Base-by-base conservation (phyloP, 768 basidiomycete genomes). In the Rubroboletus satanas region DNA sequence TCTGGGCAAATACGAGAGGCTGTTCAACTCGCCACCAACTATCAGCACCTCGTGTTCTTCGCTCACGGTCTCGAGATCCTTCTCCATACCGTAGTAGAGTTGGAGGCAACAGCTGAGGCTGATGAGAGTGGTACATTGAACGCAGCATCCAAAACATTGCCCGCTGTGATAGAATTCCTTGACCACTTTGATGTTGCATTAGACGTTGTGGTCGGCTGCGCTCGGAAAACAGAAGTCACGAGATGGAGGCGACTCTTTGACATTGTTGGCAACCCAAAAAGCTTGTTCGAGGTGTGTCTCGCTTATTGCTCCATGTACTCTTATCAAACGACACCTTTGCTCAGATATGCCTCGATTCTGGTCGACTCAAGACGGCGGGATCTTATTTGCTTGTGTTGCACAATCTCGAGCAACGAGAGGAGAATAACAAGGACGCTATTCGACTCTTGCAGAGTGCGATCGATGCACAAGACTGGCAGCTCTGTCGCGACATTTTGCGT, bases 171-270 rank as follows among this genome's bases (percentile, higher is more conserved):
- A 57, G 90, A 93, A 58, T 98, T 99, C 65, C 74, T 99, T 59
- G 97, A 99, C 65, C 85, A 98, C 67, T 98, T 98, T 66, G 90
- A 95, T 57, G 88, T 83, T 49, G 82, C 88, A 7, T 73, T 98
- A 52, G 93, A 98, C 55, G 94, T 98, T 7, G 91, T 98, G 12
- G 95, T 98, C 10, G 87, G 90, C 6, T 98, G 96, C 63, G 96
- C 97, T 18, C 79, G 97, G 50, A 99, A 99, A 75, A 98, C 93
- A 7, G 97, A 99, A 72, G 81, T 95, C 66, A 87, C 90, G 5
- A 73, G 88, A 48, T 99, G 97, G 97, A 81, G 82, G 44, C 81
- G 87, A 51, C 74, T 99, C 38, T 99, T 99, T 69, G 83, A 84
- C 52, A 79, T 91, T 33, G 94, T 96, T 3, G 97, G 97, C 7